phyloP scores from a whole-genome alignment of 2,329 filamentous ascomycete genomes.

The Diaporthe caulivora region DNA sequence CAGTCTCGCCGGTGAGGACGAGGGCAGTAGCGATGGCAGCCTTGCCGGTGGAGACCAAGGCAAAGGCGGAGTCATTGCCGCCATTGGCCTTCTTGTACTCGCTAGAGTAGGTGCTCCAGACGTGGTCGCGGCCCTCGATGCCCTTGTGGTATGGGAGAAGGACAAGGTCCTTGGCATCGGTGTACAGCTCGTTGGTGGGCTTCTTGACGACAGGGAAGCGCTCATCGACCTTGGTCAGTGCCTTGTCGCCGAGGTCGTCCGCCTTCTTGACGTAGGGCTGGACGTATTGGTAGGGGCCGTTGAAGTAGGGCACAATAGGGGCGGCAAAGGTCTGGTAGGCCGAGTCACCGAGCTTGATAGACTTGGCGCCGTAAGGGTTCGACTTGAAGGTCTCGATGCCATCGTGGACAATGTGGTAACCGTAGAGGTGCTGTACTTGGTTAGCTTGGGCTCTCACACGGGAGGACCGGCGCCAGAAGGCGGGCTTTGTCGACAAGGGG shows the following conservation, averaged over 20 bases:
- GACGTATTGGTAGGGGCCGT: conserved; percentile 84
- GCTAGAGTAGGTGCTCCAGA: conserved; percentile 66
- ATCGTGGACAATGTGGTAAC: conserved; percentile 87
- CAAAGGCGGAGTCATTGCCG: conserved; percentile 61
- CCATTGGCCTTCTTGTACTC: conserved; percentile 75
- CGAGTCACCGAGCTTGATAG: conserved; percentile 79
- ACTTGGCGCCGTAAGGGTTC: conserved; percentile 87
- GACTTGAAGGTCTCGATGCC: conserved; percentile 82
- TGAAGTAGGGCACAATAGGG: conserved; percentile 82
- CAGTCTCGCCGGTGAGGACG: conserved; percentile 38
- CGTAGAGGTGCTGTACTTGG: conserved; percentile 77
- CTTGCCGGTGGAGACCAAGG: conserved; percentile 78
- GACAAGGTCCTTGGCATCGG: conserved; percentile 71
- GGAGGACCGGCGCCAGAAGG: background rate
- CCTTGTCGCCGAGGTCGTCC: conserved; percentile 80
- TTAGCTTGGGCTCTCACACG: conserved; percentile 28
- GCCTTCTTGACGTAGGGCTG: conserved; percentile 87
- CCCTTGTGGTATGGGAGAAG: conserved; percentile 74
- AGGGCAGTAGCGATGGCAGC: conserved; percentile 54
- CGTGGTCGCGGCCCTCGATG: conserved; percentile 71
- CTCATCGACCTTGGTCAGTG: conserved; percentile 77
- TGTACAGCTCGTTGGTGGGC: conserved; percentile 77
- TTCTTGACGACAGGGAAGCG: conserved; percentile 81
- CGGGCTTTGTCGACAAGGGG: background rate
- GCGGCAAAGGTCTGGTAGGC: conserved; percentile 83